Conservation (phyloP, 345 rosid species). For the Salix dunnii region DNA sequence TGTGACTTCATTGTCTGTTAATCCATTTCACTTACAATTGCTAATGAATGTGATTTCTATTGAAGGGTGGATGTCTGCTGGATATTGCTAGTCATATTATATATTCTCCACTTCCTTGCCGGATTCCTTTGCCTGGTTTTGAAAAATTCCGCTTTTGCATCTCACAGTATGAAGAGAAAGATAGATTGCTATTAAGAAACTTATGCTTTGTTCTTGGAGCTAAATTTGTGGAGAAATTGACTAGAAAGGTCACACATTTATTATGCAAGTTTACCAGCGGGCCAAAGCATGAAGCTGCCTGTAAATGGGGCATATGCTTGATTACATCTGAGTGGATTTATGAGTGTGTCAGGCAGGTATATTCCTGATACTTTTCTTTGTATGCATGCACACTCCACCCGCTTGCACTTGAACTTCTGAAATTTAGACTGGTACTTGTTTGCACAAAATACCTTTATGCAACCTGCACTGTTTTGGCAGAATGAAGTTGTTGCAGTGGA, state of each 20-base stretch:
- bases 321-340: conserved; percentile 77
- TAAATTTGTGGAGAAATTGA: conserved; percentile 55
- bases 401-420: background rate
- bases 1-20: conserved; percentile 3
- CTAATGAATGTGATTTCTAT: conserved; percentile 28
- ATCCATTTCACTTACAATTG: conserved; percentile 13
- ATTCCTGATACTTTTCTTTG: conserved; percentile 1
- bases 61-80: conserved; percentile 76
- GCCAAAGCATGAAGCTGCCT: conserved; percentile 70
- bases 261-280: conserved; percentile 73
- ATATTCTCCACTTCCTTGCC: conserved; percentile 89
- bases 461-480: conserved; percentile 35
- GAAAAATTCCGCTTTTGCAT: conserved; percentile 67
- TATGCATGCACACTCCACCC: background rate
- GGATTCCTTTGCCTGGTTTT: conserved; percentile 79
- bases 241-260: conserved; percentile 79
- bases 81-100: conserved; percentile 75
- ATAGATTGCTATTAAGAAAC: conserved; percentile 63
- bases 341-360: conserved; percentile 86
- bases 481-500: conserved; percentile 60
- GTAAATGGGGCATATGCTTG: conserved; percentile 63
- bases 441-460: background rate
- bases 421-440: background rate
- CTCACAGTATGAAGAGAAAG: conserved; percentile 80
- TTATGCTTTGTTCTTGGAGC: conserved; percentile 85